Base-by-base conservation (phyloP, 768 basidiomycete genomes). In the Leucocoprinus leucothites region DNA sequence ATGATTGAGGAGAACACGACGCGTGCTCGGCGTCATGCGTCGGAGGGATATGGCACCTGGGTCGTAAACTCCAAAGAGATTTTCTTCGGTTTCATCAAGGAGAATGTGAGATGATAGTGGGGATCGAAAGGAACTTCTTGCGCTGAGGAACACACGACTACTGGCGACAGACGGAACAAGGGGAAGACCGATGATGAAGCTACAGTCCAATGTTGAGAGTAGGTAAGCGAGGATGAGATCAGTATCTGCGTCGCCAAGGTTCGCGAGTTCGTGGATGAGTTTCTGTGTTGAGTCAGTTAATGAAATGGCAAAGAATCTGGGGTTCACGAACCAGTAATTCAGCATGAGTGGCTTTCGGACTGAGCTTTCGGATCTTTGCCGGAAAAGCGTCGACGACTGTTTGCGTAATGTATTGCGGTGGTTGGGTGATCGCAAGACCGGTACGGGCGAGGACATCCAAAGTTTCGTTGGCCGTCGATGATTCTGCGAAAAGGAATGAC, bases 121-220 rank as follows among this genome's bases (percentile, higher is more conserved):
- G 1, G 13, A 24, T 24, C 1, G 18, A 38, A 31, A 51, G 9
- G 9, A 42, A 47, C 9, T 36, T 22, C 21, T 52, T 45, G 53
- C 9, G 71, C 59, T 3, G 69, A 55, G n/a, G 68, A 48, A 5
- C 24, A 53, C 13, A 2, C 49, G 49, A 8, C 7, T 40, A n/a
- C 51, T 47, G 5, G 63, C 66, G 1, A 69, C 59, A 1, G 69
- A 53, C 0, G 69, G 67, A 18, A 79, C 45, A n/a, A 80, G 51
- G 1, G 75, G 76, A 2, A 80, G 62, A 1, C 66, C 70, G 11
- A 69, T 54, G 7, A 80, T 46, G 48, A 72, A 66, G 16, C 57
- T 53, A 16, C 77, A 47, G 22, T 73, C 60, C 0, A 60, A 51
- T 0, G 64, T 64, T 1, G 71, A 71, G 2, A 79, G 59, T 0